These are phyloP conservation scores for Trichoderma citrinoviride DNA, from an alignment of 2,329 filamentous ascomycete species.

Conservation along the genomic window DNA sequence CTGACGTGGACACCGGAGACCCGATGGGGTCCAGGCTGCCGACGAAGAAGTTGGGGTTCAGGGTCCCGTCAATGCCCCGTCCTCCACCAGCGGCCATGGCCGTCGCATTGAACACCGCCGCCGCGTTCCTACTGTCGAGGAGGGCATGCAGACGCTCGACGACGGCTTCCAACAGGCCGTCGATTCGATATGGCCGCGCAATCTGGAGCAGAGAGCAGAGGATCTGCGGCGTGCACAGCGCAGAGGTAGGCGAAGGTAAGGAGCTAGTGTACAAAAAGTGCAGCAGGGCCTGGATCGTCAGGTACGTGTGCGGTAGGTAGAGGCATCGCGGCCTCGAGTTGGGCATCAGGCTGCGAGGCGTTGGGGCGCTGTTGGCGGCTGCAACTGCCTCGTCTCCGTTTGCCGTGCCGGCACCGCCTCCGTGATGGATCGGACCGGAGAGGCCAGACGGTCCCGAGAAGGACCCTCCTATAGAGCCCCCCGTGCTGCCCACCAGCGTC, in stretches of 20 bases:
- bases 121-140: slow-evolving; percentile 89
- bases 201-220: slow-evolving; percentile 93
- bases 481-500: slow-evolving; percentile 45
- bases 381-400: slow-evolving; percentile 25
- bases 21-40: slow-evolving; percentile 45
- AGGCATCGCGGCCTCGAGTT: slow-evolving; percentile 75
- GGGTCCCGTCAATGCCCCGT: slow-evolving; percentile 68
- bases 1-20: slow-evolving; percentile 35
- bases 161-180: slow-evolving; percentile 87
- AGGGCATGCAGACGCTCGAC: slow-evolving; percentile 87
- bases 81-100: slow-evolving; percentile 97
- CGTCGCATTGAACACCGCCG: slow-evolving; percentile 95
- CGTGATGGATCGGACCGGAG: slow-evolving; percentile 44
- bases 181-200: slow-evolving; percentile 86
- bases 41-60: slow-evolving; percentile 63
- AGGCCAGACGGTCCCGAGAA: slow-evolving; percentile 42
- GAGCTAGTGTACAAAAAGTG: slow-evolving; percentile 93
- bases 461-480: slow-evolving; percentile 41
- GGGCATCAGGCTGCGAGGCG: slow-evolving; percentile 56
- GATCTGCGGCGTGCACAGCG: slow-evolving; percentile 89
- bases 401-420: slow-evolving; percentile 38
- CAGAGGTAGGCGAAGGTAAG: slow-evolving; percentile 70
- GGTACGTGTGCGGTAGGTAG: slow-evolving; percentile 87
- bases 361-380: slow-evolving; percentile 54
- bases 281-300: slow-evolving; percentile 85